A percentile compares a stretch with the other conserved stretches of the same genome.
phyloP scores from a whole-genome alignment of 345 rosid genomes.

The Chamaenerion angustifolium region DNA sequence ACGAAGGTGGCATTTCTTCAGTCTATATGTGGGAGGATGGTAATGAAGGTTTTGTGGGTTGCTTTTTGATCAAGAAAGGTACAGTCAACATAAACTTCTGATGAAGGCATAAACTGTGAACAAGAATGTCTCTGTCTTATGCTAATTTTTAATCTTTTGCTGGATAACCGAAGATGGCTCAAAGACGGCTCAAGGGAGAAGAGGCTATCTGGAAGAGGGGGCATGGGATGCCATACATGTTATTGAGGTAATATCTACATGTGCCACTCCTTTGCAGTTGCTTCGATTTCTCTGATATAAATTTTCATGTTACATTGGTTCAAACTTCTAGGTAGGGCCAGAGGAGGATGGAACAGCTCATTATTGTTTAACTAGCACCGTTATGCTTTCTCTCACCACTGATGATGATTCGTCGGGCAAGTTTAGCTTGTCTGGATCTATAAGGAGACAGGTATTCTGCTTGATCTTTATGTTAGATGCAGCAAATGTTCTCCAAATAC shows the following conservation, averaged over 20 bases:
- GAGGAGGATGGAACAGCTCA: conserved; percentile 69
- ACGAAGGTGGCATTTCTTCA: conserved; percentile 96
- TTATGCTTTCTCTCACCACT: conserved; percentile 91
- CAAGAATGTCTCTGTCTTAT: neutral
- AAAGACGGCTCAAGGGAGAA: conserved; percentile 79
- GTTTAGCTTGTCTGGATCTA: conserved; percentile 85
- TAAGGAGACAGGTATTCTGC: conserved; percentile 70
- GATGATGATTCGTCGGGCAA: conserved; percentile 62
- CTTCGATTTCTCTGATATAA: no score
- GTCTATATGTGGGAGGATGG: conserved; percentile 97
- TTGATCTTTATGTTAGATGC: no score
- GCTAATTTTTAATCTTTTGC: conserved; percentile 2
- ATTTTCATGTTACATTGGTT: neutral
- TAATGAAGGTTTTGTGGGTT: conserved; percentile 81
- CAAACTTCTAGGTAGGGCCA: conserved; percentile 54
- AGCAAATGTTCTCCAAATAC: no score
- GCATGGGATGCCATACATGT: conserved; percentile 99
- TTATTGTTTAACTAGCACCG: conserved; percentile 91
- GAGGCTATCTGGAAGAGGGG: conserved; percentile 92
- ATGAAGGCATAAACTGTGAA: neutral
- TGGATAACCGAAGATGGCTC: conserved; percentile 54
- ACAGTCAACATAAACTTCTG: conserved; percentile 6
- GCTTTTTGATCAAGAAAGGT: conserved; percentile 96
- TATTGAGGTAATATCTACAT: conserved; percentile 41
- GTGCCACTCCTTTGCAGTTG: neutral